Evolutionary conservation across 2,329 filamentous ascomycete genomes (phyloP).

Genomic region (Alternaria gaisen): DNA sequence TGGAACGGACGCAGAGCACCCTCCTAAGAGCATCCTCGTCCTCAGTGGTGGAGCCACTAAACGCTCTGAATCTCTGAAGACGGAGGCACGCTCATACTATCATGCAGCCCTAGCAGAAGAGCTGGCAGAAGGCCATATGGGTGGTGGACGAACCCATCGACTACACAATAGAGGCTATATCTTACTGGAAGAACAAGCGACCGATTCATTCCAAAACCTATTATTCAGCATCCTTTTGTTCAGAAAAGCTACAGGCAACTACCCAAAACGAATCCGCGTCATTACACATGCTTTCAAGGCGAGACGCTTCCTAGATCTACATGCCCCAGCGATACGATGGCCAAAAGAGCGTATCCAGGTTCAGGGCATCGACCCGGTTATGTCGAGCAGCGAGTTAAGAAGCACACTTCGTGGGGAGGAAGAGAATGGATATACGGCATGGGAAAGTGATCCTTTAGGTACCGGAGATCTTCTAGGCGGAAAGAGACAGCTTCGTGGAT

Average conservation of each 20-base stretch:
- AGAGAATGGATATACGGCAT: constrained; percentile 49
- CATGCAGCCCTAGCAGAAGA: constrained; percentile 42
- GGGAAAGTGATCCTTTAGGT: constrained; percentile 53
- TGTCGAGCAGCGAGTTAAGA: constrained; percentile 48
- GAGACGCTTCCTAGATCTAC: constrained; percentile 52
- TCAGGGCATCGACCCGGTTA: constrained; percentile 57
- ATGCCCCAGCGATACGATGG: constrained; percentile 56
- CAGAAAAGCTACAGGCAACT: constrained; percentile 48
- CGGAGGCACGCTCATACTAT: constrained; percentile 50
- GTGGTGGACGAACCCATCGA: constrained; percentile 33
- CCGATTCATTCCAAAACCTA: constrained; percentile 88
- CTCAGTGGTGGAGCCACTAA: constrained; percentile 73
- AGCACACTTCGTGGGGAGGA: constrained; percentile 50
- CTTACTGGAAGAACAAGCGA: constrained; percentile 72
- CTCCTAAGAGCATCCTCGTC: constrained; percentile 60
- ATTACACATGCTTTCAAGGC: constrained; percentile 61
- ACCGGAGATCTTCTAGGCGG: constrained; percentile 41
- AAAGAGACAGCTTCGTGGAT: constrained; percentile 55
- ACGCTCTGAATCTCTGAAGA: constrained; percentile 36
- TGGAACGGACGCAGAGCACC: constrained; percentile 53
- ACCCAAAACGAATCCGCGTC: constrained; percentile 54
- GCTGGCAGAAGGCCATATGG: constrained; percentile 31
- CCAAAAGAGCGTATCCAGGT: constrained; percentile 52
- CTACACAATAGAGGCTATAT: constrained; percentile 56
- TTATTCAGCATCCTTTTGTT: constrained; percentile 75